Base-by-base conservation (phyloP, 352 stramenopile genomes). In the Phytophthora pistaciae region DNA sequence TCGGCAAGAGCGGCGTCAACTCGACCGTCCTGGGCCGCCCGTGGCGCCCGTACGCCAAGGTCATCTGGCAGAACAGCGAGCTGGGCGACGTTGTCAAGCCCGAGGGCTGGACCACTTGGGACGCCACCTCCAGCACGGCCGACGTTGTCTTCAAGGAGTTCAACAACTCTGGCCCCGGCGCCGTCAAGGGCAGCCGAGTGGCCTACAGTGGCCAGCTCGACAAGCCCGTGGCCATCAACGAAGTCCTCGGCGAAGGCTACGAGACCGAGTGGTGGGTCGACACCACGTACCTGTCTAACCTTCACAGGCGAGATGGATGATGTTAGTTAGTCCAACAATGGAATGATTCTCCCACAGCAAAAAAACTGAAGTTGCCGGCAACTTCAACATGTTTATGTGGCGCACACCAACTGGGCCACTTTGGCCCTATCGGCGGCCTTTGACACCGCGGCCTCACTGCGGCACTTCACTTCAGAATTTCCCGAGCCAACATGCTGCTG, bases 41-140 rank as follows among this genome's bases (percentile, higher is more conserved):
- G 54, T 74, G 66, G 66, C 59, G 60, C 48, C 62, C 66, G 21
- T 64, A 60, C 31, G 60, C 66, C 23, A 60, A 55, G 7, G 60
- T 74, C 40, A 58, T 74, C 18, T 74, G 66, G 60, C 66, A 73
- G 44, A 73, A 73, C 38, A 66, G 64, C 29, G 54, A 71, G 42
- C 56, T 71, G 7, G 44, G 66, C 33, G 66, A 74, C 20, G 66
- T 74, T 18, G 63, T 74, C 20, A 74, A 74, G 60, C 60, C 67
- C 18, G 54, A 74, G 56, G 67, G 67, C 9, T 74, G 67, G 67
- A 10, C 46, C 2, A 61, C 42, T 8, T 74, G 67, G 67, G 60
- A 74, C n/a, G 31, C 23, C 25, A 69, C 55, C 9, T 70, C 67
- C 16, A 70, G 60, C 61, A 74, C 67, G 29, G 67, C 44, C 10